Evolutionary conservation across 768 basidiomycete genomes (phyloP).

Genomic region (Cyclocybe cylindracea): DNA sequence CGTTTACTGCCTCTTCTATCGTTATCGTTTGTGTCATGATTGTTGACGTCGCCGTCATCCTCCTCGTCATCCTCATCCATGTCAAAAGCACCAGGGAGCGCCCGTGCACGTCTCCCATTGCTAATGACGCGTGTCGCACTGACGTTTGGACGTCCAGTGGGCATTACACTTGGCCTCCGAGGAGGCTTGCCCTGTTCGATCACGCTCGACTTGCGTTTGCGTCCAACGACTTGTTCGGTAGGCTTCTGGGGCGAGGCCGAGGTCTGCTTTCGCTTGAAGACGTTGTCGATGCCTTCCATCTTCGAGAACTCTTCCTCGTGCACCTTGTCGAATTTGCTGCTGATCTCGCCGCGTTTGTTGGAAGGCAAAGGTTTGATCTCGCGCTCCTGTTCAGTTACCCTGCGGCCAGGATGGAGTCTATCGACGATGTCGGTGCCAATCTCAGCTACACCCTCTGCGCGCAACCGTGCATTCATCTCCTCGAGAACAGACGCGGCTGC

Average conservation of each 20-base stretch:
- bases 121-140: slow-evolving; percentile 51
- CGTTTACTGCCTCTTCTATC: slow-evolving; percentile 37
- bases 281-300: slow-evolving; percentile 74
- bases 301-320: slow-evolving; percentile 69
- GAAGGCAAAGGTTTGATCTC: slow-evolving; percentile 34
- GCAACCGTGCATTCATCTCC: slow-evolving; percentile 80
- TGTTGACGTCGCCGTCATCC: slow-evolving; percentile 25
- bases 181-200: slow-evolving; percentile 32
- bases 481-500: slow-evolving; percentile 73
- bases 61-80: slow-evolving; percentile 52
- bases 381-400: slow-evolving; percentile 10
- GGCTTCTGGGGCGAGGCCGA: slow-evolving; percentile 15
- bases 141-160: slow-evolving; percentile 21
- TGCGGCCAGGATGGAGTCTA: slow-evolving; percentile 34
- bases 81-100: slow-evolving; percentile 60
- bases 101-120: slow-evolving; percentile 41
- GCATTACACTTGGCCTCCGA: slow-evolving; percentile 21
- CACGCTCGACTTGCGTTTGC: slow-evolving; percentile 57
- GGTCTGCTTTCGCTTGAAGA: slow-evolving; percentile 30
- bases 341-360: slow-evolving; percentile 28
- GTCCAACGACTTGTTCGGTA: slow-evolving; percentile 26
- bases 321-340: slow-evolving; percentile 52
- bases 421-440: slow-evolving; percentile 48
- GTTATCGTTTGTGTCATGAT: neutral
- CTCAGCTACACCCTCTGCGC: slow-evolving; percentile 52